Percentiles rank a stretch among this genome's conserved stretches.
Conservation (phyloP, 352 stramenopile species). For the Pythium brassicae region DNA sequence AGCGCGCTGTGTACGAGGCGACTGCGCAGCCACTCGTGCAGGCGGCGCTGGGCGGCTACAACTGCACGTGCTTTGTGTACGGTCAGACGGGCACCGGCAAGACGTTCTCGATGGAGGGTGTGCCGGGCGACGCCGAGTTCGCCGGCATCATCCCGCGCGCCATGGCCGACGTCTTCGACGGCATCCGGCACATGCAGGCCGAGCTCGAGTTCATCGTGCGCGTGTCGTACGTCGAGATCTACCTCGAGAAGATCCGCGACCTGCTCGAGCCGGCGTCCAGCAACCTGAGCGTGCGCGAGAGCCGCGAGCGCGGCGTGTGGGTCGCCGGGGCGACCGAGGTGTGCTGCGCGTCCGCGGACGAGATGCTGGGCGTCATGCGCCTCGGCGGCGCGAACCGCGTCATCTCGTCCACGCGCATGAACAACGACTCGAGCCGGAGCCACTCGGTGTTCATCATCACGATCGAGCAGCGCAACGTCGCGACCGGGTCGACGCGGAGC, state of each 20-base stretch:
- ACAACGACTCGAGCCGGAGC: constrained; percentile 86
- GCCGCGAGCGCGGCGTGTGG: constrained; percentile 54
- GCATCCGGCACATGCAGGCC: constrained; percentile 62
- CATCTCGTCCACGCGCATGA: constrained; percentile 88
- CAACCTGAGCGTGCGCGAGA: constrained; percentile 65
- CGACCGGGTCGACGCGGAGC: constrained; percentile 59
- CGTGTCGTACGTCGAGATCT: constrained; percentile 99
- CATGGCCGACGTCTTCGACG: constrained; percentile 67
- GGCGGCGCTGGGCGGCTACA: constrained; percentile 74
- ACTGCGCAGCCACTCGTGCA: constrained; percentile 62
- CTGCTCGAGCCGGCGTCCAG: constrained; percentile 74
- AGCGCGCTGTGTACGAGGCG: constrained; percentile 58
- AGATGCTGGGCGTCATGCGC: constrained; percentile 88
- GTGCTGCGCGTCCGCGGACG: constrained; percentile 46
- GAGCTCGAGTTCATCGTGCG: constrained; percentile 92
- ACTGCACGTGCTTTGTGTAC: constrained; percentile 92
- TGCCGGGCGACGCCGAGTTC: constrained; percentile 59
- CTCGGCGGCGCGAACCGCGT: constrained; percentile 89
- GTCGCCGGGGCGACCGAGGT: constrained; percentile 57
- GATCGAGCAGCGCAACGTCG: constrained; percentile 83
- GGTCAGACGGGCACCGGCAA: constrained; percentile 90
- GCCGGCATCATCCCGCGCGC: constrained; percentile 71
- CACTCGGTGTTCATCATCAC: constrained; percentile 97
- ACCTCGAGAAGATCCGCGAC: constrained; percentile 98
- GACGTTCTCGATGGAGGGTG: constrained; percentile 90